Evolutionary conservation across 495 filamentous ascomycete genomes (phyloP), one percentile per base, ranked within the genome.

Genomic region (Echria macrotheca): DNA sequence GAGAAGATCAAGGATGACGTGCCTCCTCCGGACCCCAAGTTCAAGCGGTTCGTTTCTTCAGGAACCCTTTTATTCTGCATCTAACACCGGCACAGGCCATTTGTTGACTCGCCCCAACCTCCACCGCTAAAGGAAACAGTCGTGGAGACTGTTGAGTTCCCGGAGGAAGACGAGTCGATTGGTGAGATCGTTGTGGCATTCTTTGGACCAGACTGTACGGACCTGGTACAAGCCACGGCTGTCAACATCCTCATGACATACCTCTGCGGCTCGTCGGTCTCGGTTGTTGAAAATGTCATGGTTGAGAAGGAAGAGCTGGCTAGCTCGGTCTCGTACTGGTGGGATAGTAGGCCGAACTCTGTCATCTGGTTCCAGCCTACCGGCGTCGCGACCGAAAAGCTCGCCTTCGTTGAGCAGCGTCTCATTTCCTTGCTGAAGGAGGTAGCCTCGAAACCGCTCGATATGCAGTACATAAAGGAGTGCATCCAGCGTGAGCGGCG

Each of bases 261-360:
- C 57, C 76, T 99, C 15, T 85, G 86, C 44, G 91, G 90, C 11
- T 97, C 93, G 2, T 93, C 93, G 4, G 88, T 95, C 2, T 91
- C 90, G 1, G 72, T 97, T 11, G 70, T 99, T 14, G 91, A 97
- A 51, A 96, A 95, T 55, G 79, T 80, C 15, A 76, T 99, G 45
- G 93, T 99, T 8, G 94, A 99, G 58, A 91, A 85, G 57, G 91
- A 97, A 61, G 85, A 95, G 52, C 74, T 96, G 46, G 87, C 89
- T 9, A 95, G 90, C 69, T 84, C 80, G 3, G 80, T 96, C 6
- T 78, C 79, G 24, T 89, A 84, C 59, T 79, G 76, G 57, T 84
- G 77, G 36, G 89, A 96, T 42, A 69, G 78, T 26, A 81, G 89
- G 29, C 88, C 89, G n/a, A 83, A 83, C 54, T 83, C 82, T 19